Percentiles rank a stretch among this genome's conserved stretches.
phyloP scores from a whole-genome alignment of 2,329 filamentous ascomycete species.

The Akanthomyces uredinophilus region DNA sequence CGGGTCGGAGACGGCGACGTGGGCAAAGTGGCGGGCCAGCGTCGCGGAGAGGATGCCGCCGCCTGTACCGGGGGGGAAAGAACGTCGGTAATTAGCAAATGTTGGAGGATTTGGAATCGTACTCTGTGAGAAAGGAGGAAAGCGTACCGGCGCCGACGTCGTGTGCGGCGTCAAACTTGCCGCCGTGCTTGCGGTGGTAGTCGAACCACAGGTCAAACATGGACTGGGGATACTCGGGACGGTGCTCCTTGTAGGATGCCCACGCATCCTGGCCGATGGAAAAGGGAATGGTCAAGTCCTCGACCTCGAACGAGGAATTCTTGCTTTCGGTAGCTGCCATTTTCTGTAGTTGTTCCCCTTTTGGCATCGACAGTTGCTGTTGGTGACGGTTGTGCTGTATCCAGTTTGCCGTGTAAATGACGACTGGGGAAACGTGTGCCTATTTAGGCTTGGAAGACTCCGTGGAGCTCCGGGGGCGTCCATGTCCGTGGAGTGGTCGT shows the following conservation, averaged over 20 bases:
- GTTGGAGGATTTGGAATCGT: too few relatives aligned
- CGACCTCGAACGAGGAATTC: not conserved
- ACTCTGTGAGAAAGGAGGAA: not conserved
- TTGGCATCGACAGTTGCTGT: too few relatives aligned
- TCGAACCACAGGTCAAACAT: not conserved
- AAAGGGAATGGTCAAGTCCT: not conserved
- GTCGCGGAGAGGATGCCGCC: not conserved
- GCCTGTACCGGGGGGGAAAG: too few relatives aligned
- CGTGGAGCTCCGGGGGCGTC: too few relatives aligned
- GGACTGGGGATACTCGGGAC: not conserved
- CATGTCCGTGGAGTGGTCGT: too few relatives aligned
- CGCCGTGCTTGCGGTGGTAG: not conserved
- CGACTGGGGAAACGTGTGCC: too few relatives aligned
- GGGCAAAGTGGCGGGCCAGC: not conserved
- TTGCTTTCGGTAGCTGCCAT: not conserved
- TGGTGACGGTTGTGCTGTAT: too few relatives aligned
- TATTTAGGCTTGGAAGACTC: too few relatives aligned
- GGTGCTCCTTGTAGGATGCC: not conserved
- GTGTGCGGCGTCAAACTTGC: not conserved
- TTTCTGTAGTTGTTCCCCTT: not conserved
- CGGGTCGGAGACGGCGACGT: not conserved
- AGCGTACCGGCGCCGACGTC: not conserved
- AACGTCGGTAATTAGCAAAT: too few relatives aligned
- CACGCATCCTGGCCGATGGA: not conserved
- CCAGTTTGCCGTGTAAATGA: too few relatives aligned